A percentile compares a stretch with the other conserved stretches of the same genome.
phyloP scores from a whole-genome alignment of 1,139 yeast species.

The Hanseniaspora sp. region DNA sequence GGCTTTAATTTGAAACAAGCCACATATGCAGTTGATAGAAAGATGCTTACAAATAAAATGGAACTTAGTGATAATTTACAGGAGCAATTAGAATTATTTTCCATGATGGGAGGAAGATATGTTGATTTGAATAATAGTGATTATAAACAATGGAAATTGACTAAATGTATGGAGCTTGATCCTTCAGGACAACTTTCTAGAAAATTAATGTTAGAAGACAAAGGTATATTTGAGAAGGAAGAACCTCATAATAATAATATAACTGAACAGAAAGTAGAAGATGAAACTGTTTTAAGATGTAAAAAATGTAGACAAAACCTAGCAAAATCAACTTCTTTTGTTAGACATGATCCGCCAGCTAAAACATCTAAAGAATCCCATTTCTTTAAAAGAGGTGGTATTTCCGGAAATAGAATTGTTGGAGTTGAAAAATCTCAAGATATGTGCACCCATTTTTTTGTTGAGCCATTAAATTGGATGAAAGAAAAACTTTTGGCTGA shows the following conservation, averaged over 20 bases:
- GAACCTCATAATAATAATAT: slow-evolving; percentile 30
- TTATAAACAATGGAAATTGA: slow-evolving; percentile 45
- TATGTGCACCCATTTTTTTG: slow-evolving; percentile 71
- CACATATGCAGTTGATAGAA: slow-evolving; percentile 57
- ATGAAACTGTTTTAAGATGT: slow-evolving; percentile 44
- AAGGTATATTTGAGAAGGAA: slow-evolving; percentile 23
- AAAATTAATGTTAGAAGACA: slow-evolving; percentile 26
- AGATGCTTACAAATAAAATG: slow-evolving; percentile 37
- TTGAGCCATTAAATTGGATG: slow-evolving; percentile 92
- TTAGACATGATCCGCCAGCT: slow-evolving; percentile 51
- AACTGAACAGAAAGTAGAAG: slow-evolving; percentile 23
- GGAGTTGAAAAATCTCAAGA: slow-evolving; percentile 45
- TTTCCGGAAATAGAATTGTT: slow-evolving; percentile 43
- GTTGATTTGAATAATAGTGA: slow-evolving; percentile 32
- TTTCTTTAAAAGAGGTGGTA: slow-evolving; percentile 51
- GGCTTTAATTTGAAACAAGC: slow-evolving; percentile 51
- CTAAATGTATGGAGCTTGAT: slow-evolving; percentile 31
- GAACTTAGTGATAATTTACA: slow-evolving; percentile 72
- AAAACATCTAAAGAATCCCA: slow-evolving; percentile 50
- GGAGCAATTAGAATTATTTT: slow-evolving; percentile 58
- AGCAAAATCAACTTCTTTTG: slow-evolving; percentile 38
- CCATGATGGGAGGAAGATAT: slow-evolving; percentile 35
- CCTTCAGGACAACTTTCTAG: slow-evolving; percentile 29
- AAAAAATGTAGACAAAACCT: slow-evolving; percentile 56
- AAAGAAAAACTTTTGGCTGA: slow-evolving; percentile 50